Base-by-base conservation (phyloP, 2,329 filamentous ascomycete genomes). In the Xylariaceae sp. region DNA sequence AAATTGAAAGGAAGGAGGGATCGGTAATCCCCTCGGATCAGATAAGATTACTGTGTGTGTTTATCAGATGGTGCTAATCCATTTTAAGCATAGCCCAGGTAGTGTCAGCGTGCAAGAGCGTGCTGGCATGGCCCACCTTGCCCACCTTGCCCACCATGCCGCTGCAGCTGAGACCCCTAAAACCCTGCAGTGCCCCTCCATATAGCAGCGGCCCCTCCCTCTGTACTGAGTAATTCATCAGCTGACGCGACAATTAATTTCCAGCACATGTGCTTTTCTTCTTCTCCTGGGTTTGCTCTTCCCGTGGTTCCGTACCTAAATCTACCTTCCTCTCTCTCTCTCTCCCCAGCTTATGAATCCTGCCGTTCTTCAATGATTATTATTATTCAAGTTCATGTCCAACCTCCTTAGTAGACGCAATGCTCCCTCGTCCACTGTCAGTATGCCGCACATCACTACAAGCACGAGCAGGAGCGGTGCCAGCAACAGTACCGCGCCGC, bases 21-120 rank as follows among this genome's bases (percentile, higher is more conserved):
- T 48, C 48, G 53, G n/a, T n/a, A n/a, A n/a, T n/a, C n/a, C n/a
- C n/a, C n/a, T 50, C 58, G 51, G 56, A 64, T 64, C 60, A 60
- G 60, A 62, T 63, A 63, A 63, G 60, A 62, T 63, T 55, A 55
- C 56, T 53, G 37, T 37, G 2, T 39, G 37, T 11, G 23, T 29
- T 53, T 53, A 53, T 53, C 50, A 48, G 50, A 53, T 53, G 45
- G 45, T 41, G 43, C 50, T 51, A 50, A 40, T 37, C 19, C 17
- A 33, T 22, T 45, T n/a, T n/a, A 37, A 22, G 27, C n/a, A n/a
- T n/a, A n/a, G n/a, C n/a, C n/a, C n/a, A n/a, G n/a, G n/a, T n/a
- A n/a, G n/a, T n/a, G n/a, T n/a, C n/a, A n/a, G n/a, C n/a, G n/a
- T n/a, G n/a, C n/a, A n/a, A n/a, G n/a, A n/a, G n/a, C n/a, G n/a